Evolutionary conservation across 805 yeast species (phyloP).

Genomic region (Ogataea thermomethanolica): DNA sequence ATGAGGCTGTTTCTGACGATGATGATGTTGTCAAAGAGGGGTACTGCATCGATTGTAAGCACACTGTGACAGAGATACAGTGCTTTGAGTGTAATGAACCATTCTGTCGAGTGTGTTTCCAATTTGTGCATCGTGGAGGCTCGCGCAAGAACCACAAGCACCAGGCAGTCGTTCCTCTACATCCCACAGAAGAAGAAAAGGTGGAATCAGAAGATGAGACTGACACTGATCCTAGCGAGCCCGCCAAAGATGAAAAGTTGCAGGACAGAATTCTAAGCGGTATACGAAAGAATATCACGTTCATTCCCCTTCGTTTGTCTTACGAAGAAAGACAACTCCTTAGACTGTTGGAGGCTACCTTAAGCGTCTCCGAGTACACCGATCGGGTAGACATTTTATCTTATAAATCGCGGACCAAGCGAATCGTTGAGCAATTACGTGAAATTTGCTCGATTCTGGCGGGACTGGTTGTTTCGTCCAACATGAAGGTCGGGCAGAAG

Average conservation of each 20-base stretch:
- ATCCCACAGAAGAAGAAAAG: conserved; percentile 13
- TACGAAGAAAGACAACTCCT: conserved; percentile 66
- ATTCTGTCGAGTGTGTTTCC: conserved; percentile 69
- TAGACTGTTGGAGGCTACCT: conserved; percentile 67
- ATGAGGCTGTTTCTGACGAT: conserved; percentile 21
- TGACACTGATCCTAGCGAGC: conserved; percentile 12
- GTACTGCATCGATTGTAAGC: conserved; percentile 68
- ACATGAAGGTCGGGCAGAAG: conserved; percentile 64
- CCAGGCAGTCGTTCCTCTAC: conserved; percentile 24
- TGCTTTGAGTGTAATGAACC: conserved; percentile 63
- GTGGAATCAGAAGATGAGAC: conserved; percentile 13
- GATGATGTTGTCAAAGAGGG: conserved; percentile 34
- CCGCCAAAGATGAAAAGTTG: conserved; percentile 10
- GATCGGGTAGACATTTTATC: conserved; percentile 71
- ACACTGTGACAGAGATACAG: conserved; percentile 63
- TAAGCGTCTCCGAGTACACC: conserved; percentile 76
- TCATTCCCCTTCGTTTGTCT: conserved; percentile 67
- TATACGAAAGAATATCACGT: conserved; percentile 44
- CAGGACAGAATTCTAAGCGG: conserved; percentile 31
- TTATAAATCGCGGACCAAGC: conserved; percentile 61
- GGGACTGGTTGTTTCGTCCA: conserved; percentile 74
- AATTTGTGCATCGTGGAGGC: conserved; percentile 68
- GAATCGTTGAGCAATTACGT: conserved; percentile 67
- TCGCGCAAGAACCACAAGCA: conserved; percentile 46
- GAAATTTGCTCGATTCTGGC: conserved; percentile 78